phyloP scores from a whole-genome alignment of 768 basidiomycete species.

The Lactarius psammicola region DNA sequence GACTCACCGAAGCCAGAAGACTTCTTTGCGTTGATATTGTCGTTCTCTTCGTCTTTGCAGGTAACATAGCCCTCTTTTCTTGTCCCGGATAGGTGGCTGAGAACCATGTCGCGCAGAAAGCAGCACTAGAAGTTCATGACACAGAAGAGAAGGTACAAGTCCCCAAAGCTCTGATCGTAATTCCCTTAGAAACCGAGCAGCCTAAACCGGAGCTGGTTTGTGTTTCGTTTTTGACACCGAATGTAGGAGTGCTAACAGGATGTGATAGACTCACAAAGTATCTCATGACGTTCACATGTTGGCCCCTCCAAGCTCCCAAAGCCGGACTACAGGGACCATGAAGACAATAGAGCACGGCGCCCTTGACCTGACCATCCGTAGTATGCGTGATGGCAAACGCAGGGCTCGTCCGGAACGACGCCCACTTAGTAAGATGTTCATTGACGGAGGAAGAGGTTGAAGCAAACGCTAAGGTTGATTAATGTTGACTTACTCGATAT shows the following conservation, averaged over 20 bases:
- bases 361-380: slow-evolving; percentile 81
- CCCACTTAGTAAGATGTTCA: slow-evolving; percentile 76
- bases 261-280: slow-evolving; percentile 46
- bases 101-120: slow-evolving; percentile 51
- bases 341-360: slow-evolving; percentile 72
- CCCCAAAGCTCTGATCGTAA: slow-evolving; percentile 16
- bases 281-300: slow-evolving; percentile 32
- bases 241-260: background rate
- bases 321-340: slow-evolving; percentile 41
- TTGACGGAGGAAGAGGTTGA: slow-evolving; percentile 52
- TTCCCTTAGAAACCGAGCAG: slow-evolving; percentile 19
- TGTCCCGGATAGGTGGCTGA: background rate
- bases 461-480: slow-evolving; percentile 34
- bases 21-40: slow-evolving; percentile 72
- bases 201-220: slow-evolving; percentile 21
- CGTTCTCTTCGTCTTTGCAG: slow-evolving; percentile 72
- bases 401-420: slow-evolving; percentile 47
- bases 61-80: slow-evolving; percentile 37
- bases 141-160: slow-evolving; percentile 35
- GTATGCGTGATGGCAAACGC: slow-evolving; percentile 65
- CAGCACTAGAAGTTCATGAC: slow-evolving; percentile 63
- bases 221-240: background rate
- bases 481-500: background rate
- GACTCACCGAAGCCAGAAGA: slow-evolving; percentile 76
- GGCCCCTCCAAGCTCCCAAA: slow-evolving; percentile 40